Percentiles rank a stretch among this genome's conserved stretches.
These are phyloP conservation scores for Aspergillus proliferans DNA, from an alignment of 2,329 filamentous ascomycete genomes.

Conservation along the genomic window DNA sequence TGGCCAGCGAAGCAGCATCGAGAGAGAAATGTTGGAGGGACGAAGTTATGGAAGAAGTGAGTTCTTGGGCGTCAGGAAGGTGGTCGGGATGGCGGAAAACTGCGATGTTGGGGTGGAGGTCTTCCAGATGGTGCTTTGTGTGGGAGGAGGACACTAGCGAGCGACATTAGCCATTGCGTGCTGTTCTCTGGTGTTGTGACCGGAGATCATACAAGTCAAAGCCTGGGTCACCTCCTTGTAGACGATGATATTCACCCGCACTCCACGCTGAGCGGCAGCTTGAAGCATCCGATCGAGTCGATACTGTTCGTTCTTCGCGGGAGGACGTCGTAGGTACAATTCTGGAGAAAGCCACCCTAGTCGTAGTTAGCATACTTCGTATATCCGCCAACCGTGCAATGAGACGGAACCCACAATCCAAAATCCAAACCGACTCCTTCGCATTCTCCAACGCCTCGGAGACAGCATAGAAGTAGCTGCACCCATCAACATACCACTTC, in stretches of 20 bases:
- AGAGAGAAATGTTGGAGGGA: slow-evolving; percentile 53
- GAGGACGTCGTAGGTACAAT: slow-evolving; percentile 76
- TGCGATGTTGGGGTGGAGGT: slow-evolving; percentile 72
- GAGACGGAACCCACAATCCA: slow-evolving; percentile 55
- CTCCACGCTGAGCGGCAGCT: slow-evolving; percentile 74
- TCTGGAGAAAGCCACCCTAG: slow-evolving; percentile 77
- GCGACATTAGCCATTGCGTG: background rate
- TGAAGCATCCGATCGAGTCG: slow-evolving; percentile 76
- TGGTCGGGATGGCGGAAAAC: slow-evolving; percentile 92
- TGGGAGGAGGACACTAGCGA: slow-evolving; percentile 59
- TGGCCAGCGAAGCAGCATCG: slow-evolving; percentile 51
- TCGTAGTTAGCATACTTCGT: slow-evolving; percentile 6
- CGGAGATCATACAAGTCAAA: slow-evolving; percentile 59
- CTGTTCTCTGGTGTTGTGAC: background rate
- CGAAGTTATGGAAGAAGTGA: slow-evolving; percentile 53
- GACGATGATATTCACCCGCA: slow-evolving; percentile 77
- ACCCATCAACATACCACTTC: slow-evolving; percentile 86
- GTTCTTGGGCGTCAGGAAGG: slow-evolving; percentile 62
- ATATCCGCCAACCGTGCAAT: background rate
- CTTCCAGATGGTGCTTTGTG: slow-evolving; percentile 73
- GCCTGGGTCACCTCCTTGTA: slow-evolving; percentile 87
- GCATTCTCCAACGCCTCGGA: slow-evolving; percentile 73
- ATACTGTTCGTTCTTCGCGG: slow-evolving; percentile 73
- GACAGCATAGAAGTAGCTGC: slow-evolving; percentile 79
- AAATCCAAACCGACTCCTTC: slow-evolving; percentile 71